phyloP scores from a whole-genome alignment of 805 yeast genomes.

The Pachysolen tannophilus region DNA sequence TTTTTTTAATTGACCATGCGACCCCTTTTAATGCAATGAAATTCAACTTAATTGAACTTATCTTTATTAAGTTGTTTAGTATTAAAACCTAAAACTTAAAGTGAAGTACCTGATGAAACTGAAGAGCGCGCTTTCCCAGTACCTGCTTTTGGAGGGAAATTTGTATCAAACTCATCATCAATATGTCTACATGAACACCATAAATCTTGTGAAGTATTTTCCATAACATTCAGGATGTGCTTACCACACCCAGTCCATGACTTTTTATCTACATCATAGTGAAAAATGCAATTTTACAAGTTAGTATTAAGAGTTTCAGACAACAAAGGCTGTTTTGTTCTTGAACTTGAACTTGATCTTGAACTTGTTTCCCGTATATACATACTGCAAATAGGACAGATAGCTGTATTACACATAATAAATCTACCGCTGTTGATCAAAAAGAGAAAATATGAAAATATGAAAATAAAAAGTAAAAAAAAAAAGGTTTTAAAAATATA shows the following conservation, averaged over 20 bases:
- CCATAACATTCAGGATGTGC: conserved; percentile 51
- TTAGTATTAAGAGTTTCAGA: not conserved
- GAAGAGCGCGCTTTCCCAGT: conserved; percentile 43
- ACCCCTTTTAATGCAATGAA: not conserved
- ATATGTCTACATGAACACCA: conserved; percentile 45
- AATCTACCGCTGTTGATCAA: not conserved
- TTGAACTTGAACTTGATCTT: not conserved
- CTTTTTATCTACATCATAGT: conserved; percentile 36
- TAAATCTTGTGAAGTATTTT: conserved; percentile 32
- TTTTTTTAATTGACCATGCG: not conserved
- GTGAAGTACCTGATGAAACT: conserved; percentile 16
- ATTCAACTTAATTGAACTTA: not conserved
- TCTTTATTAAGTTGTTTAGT: no score
- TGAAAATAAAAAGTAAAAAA: conserved; percentile 4
- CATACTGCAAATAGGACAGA: conserved; percentile 27
- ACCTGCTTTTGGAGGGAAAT: conserved; percentile 57
- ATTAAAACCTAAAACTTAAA: no score
- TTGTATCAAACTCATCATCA: conserved; percentile 28
- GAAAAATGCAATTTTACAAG: conserved; percentile 3
- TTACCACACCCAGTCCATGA: conserved; percentile 61
- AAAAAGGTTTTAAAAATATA: not conserved
- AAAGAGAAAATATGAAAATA: not conserved
- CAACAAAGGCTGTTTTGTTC: not conserved
- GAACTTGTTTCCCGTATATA: no score
- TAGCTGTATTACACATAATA: conserved; percentile 26